Evolutionary conservation across 371 early-diverging fungal species (phyloP).

Genomic region (Mortierella sp.): DNA sequence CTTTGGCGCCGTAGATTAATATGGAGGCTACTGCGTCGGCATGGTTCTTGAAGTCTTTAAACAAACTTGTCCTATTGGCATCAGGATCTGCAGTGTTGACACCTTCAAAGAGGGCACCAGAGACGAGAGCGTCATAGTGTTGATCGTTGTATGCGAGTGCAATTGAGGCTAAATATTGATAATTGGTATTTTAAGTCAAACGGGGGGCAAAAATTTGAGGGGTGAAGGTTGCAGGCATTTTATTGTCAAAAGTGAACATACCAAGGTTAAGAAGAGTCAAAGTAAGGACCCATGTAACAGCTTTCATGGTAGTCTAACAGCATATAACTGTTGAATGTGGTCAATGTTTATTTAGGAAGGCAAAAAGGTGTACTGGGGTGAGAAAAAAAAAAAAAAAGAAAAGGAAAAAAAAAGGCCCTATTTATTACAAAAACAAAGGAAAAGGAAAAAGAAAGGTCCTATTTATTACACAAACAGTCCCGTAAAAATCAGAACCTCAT

Average conservation of each 20-base stretch:
- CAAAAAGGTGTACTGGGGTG: no score
- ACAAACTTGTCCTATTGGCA: constrained; percentile 8
- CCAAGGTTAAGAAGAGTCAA: neutral
- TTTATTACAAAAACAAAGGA: no score
- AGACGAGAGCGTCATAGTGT: constrained; percentile 17
- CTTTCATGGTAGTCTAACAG: no score
- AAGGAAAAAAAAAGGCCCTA: no score
- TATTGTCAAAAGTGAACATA: neutral
- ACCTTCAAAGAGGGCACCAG: constrained; percentile 16
- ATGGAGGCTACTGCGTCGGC: constrained; percentile 29
- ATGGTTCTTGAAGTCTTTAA: constrained; percentile 16
- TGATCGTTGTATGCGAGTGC: neutral
- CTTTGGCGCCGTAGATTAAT: constrained; percentile 10
- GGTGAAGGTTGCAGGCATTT: neutral
- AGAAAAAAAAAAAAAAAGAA: no score
- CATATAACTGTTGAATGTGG: no score
- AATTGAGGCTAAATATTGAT: neutral
- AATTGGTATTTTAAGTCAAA: no score
- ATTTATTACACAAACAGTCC: no score
- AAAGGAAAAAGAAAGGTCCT: no score
- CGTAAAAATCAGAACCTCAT: no score
- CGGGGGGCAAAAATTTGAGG: neutral
- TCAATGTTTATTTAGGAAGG: no score
- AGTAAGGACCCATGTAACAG: neutral
- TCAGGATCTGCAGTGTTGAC: constrained; percentile 19